Conservation (phyloP, 371 early-diverging fungal species). For the Funneliformis caledonium region DNA sequence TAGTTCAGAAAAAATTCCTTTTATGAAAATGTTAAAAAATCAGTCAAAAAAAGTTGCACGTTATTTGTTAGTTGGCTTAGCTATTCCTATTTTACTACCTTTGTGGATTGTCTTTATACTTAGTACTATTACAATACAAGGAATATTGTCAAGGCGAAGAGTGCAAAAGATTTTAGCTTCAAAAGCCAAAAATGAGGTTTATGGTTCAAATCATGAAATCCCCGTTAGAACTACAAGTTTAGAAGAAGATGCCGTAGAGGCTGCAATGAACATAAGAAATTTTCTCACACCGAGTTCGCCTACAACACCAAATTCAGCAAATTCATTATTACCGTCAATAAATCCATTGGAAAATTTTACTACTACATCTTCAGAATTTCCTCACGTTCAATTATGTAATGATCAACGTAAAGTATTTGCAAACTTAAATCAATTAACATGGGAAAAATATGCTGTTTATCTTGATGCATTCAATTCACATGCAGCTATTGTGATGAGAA, state of each 20-base stretch:
- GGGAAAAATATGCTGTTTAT: constrained; percentile 57
- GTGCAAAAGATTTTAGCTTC: neutral
- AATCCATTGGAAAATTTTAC: neutral
- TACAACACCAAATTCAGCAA: neutral
- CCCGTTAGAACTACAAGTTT: neutral
- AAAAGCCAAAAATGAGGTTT: neutral
- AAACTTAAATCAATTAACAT: constrained; percentile 52
- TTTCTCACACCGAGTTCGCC: neutral
- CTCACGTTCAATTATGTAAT: constrained; percentile 34
- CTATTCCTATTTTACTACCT: neutral
- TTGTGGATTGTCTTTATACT: constrained; percentile 8
- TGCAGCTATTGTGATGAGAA: constrained; percentile 62
- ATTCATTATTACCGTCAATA: neutral
- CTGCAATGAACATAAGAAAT: constrained; percentile 19
- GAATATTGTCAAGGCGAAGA: constrained; percentile 19
- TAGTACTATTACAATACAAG: constrained; percentile 17
- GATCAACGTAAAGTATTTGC: constrained; percentile 42
- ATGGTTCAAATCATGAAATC: neutral
- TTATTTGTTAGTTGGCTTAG: neutral
- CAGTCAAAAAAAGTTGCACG: neutral
- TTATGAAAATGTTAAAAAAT: neutral
- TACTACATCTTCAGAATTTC: constrained; percentile 15
- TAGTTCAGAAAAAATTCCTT: constrained; percentile 36
- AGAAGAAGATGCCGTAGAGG: constrained; percentile 8
- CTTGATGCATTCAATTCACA: constrained; percentile 58